Evolutionary conservation across 2,329 filamentous ascomycete species (phyloP), one percentile per base, ranked within the genome.

Genomic region (Neopestalotiopsis clavispora): DNA sequence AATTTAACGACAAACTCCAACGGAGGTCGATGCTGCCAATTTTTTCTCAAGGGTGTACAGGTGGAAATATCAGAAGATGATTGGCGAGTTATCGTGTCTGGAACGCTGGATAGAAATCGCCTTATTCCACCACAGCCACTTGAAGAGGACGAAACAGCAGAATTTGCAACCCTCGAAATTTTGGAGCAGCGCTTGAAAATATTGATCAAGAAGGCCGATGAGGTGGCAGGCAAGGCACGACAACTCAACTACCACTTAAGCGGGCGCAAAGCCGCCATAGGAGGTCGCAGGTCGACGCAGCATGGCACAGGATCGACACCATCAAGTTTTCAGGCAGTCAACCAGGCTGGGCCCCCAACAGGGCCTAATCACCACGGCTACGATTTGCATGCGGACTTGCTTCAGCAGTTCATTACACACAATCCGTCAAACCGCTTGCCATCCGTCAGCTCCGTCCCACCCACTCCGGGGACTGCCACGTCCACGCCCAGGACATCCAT

Each of bases 31-130:
- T 90, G 92, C 66, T 97, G 94, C 77, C 92, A 94, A 71, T 96
- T 97, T 79, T 90, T 91, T 76, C 90, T 94, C 72, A 94, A 94
- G 76, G 92, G 94, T 70, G 87, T 91, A 72, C 89, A 92, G 62
- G 91, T 97, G 9, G 93, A 97, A 81, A 95, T 97, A 70, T 90
- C 90, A 20, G 94, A 97, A 78, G 94, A 97, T 78, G 94, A 97
- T 77, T 97, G 91, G 85, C 87, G 94, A 57, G 83, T 97, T 72
- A 95, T 97, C 72, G 90, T 90, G 67, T 95, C 92, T 52, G 94
- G 94, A 34, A 92, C 93, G 72, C 89, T 95, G 12, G 93, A 97
- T 79, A 91, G 94, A 76, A 84, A 87, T 69, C 75, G 75, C 20
- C 88, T 94, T 80, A 94, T 94, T 20, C 91, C 94, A 2, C 91